Evolutionary conservation across 371 early-diverging fungal species (phyloP), one percentile per base, ranked within the genome.

Genomic region (Nematocida ironsii): DNA sequence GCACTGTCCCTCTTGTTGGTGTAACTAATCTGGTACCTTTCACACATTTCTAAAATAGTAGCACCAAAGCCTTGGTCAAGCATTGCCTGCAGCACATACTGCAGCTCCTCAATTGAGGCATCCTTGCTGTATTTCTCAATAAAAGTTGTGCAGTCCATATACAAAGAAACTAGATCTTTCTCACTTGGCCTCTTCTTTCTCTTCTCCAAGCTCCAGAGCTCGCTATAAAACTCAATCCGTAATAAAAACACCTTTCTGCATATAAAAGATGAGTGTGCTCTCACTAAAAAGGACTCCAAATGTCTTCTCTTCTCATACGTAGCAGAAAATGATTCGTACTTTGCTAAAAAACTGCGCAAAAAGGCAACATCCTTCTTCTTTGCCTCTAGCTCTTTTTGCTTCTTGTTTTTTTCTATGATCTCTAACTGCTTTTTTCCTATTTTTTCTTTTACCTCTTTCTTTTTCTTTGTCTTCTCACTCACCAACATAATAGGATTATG

Each of bases 221-320:
- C 84, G 39, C 40, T 45, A 68, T 86, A 87, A 72, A 84, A 84
- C 75, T 88, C 88, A 27, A 88, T 83, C 62, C 83, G 84, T 11
- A 88, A 72, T 2, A 88, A 72, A 33, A 82, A 52, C 7, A 88
- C 78, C 52, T 80, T 84, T 23, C 62, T 62, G 44, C 82, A 80
- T 16, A 86, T 83, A 18, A 64, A 62, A 18, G 72, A 48, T 27
- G 84, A 84, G 56, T 84, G 73, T 1, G 58, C 55, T 13, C 73
- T 55, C n/a, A 86, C 80, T 5, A 78, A 23, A 40, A 78, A 78
- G 13, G 61, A 62, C 62, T 88, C 86, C 20, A 88, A 27, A 25
- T 72, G 61, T 42, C 33, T 71, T 60, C 73, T 83, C 67, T 86
- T 88, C 62, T 64, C 82, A 40, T 80, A 55, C 11, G 40, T 52